Base-by-base conservation (phyloP, 495 filamentous ascomycete genomes). In the Hypoxylon perforatum region DNA sequence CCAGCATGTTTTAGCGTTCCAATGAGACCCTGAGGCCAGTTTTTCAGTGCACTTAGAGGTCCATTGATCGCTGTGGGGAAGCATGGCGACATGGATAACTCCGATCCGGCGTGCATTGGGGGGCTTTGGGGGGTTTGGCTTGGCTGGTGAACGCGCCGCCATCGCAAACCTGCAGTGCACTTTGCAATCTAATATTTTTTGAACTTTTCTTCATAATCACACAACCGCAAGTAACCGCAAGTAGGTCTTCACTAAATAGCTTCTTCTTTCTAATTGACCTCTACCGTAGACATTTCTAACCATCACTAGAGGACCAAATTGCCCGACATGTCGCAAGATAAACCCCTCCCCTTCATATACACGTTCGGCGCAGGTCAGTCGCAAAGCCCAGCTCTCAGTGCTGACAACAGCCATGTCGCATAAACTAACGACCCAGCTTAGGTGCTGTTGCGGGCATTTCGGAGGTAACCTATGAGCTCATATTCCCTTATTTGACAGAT, bases 361-460 rank as follows among this genome's bases (percentile, higher is more conserved):
- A 91, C 94, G 80, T 94, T 95, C 79, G 86, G 87, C 63, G 92
- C 92, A 58, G 91, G 91, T 86, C 65, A 70, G 83, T 75, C 49
- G 63, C 57, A 64, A 47, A 48, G 41, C 28, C 25, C 14, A n/a
- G 3, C 10, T 28, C 25, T 42, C 44, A 19, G n/a, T 21, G 30
- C 15, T 21, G 28, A 10, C 10, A 15, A 52, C 15, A n/a, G 33
- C 36, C 14, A 10, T 33, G 49, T 10, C n/a, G 4, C 47, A 47
- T 51, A 30, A 7, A 66, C 75, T 69, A 61, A 71, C 57, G 21
- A 47, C 18, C 4, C 14, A 35, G 9, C 17, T 36, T 47, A 87
- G 87, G 87, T 71, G 93, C 93, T 63, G 88, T 97, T 69, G 93
- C 93, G 70, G 93, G 93, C 83, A 92, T 97, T 50, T 95, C 92